These are phyloP conservation scores for Exobasidium rhododendri DNA, from an alignment of 1,284 basidiomycete species.

Conservation along the genomic window DNA sequence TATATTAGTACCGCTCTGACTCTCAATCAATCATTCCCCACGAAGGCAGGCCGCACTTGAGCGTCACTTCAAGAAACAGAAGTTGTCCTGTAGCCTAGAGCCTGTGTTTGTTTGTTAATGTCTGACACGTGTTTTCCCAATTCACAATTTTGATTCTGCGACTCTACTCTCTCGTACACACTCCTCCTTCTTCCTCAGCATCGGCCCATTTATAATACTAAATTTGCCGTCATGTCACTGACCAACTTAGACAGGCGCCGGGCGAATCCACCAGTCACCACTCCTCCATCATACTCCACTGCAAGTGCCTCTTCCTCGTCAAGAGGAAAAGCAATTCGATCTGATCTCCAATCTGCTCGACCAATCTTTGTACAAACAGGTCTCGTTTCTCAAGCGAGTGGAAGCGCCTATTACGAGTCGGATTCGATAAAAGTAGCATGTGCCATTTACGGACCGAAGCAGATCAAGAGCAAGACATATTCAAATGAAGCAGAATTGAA, in stretches of 20 bases:
- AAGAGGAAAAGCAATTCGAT: neutral
- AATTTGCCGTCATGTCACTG: too few relatives aligned
- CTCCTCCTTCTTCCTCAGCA: too few relatives aligned
- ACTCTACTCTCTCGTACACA: too few relatives aligned
- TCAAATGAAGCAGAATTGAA: slow-evolving; percentile 82
- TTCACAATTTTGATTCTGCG: too few relatives aligned
- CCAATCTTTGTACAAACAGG: slow-evolving; percentile 73
- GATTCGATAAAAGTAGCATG: slow-evolving; percentile 86
- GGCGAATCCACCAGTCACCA: slow-evolving; percentile 16
- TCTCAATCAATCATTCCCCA: too few relatives aligned
- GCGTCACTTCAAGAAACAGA: too few relatives aligned
- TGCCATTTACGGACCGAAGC: slow-evolving; percentile 94
- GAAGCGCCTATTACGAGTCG: slow-evolving; percentile 90
- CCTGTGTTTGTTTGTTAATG: too few relatives aligned
- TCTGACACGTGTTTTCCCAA: too few relatives aligned
- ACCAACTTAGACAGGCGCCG: slow-evolving; percentile 11
- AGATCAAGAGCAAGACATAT: slow-evolving; percentile 71
- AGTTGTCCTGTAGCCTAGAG: too few relatives aligned
- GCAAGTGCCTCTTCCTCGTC: neutral
- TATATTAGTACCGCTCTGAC: too few relatives aligned
- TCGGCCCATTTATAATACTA: too few relatives aligned
- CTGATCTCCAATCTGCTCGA: slow-evolving; percentile 1
- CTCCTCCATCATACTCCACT: slow-evolving; percentile 1
- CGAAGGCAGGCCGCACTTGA: too few relatives aligned
- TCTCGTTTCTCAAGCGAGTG: slow-evolving; percentile 85